Base-by-base conservation (phyloP, 257 asterid species). In the Gentiana macrophylla region DNA sequence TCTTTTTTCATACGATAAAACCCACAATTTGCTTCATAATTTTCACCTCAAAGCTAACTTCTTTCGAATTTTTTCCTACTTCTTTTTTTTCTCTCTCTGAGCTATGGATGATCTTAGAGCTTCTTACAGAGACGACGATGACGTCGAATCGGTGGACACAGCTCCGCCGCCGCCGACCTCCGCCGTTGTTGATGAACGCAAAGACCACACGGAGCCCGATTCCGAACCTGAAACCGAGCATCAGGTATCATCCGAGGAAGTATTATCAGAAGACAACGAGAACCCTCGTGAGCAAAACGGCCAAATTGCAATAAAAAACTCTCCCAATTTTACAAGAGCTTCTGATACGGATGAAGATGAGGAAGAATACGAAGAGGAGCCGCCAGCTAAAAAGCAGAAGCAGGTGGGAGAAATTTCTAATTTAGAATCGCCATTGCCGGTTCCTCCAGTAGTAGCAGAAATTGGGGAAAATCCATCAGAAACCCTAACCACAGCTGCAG, bases 21-120 rank as follows among this genome's bases (percentile, higher is more conserved):
- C 24, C 24, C 24, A 24, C 24, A 24, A 24, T 24, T 24, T 24
- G 24, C 24, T 24, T 24, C 24, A 24, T 24, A 24, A 24, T 24
- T 24, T 24, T 24, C 24, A 24, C 24, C 24, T 24, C 24, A 24
- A 24, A 24, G 24, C 24, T 24, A 24, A 24, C 24, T 24, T 24
- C 24, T 24, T 24, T 24, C 24, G 24, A 24, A 24, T 24, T 24
- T 24, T 24, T 24, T 24, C 24, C 24, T 24, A 24, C 24, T 24
- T 24, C 0, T 24, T 24, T 24, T 24, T 24, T 24, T 24, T 24
- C 1, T 24, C 24, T 12, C 12, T 46, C 59, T 10, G 53, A 49
- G 55, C 53, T 15, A 84, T 84, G 94, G 90, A 81, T 33, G 37
- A 67, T 36, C 85, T 81, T 33, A 77, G 58, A 70, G 86, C 84